Percentiles rank a stretch among this genome's conserved stretches.
Evolutionary conservation across 2,329 filamentous ascomycete genomes (phyloP).

Genomic region (Orbilia quercus): DNA sequence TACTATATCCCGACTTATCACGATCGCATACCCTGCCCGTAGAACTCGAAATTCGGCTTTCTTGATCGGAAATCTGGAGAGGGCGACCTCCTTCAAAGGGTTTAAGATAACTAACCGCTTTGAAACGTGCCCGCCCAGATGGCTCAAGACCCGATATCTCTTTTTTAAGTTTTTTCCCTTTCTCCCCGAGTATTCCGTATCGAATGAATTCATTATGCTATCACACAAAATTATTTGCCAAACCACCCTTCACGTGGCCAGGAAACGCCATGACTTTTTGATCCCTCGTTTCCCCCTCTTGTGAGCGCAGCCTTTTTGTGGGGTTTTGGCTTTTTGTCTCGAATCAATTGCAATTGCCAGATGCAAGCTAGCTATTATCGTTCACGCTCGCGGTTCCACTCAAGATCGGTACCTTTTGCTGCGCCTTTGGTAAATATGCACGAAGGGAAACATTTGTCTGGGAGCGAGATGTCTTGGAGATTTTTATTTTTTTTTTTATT

Average conservation of each 20-base stretch:
- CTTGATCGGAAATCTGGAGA: slow-evolving; percentile 30
- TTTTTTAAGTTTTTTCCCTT: not conserved
- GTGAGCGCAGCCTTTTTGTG: slow-evolving; percentile 31
- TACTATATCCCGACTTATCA: slow-evolving; percentile 48
- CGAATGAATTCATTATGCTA: slow-evolving; percentile 29
- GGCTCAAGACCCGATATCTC: not conserved
- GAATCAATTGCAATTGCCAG: not conserved
- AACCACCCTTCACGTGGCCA: slow-evolving; percentile 35
- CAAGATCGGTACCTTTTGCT: slow-evolving; percentile 55
- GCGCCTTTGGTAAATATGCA: slow-evolving; percentile 49
- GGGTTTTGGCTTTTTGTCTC: slow-evolving; percentile 22
- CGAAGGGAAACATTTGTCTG: slow-evolving; percentile 50
- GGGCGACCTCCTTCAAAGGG: slow-evolving; percentile 23
- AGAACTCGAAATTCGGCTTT: slow-evolving; percentile 26
- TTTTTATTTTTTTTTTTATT: no score
- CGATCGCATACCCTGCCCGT: slow-evolving; percentile 27
- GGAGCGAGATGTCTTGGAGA: slow-evolving; percentile 54
- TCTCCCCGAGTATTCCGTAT: not conserved
- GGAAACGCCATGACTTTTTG: slow-evolving; percentile 42
- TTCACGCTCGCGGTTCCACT: slow-evolving; percentile 40
- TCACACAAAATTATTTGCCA: slow-evolving; percentile 4
- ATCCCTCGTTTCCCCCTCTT: slow-evolving; percentile 29
- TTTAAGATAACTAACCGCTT: slow-evolving; percentile 38
- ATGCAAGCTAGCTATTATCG: slow-evolving; percentile 2
- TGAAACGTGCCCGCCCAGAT: slow-evolving; percentile 1